Base-by-base conservation (phyloP, 305 asterid genomes). In the Fraxinus albicans region DNA sequence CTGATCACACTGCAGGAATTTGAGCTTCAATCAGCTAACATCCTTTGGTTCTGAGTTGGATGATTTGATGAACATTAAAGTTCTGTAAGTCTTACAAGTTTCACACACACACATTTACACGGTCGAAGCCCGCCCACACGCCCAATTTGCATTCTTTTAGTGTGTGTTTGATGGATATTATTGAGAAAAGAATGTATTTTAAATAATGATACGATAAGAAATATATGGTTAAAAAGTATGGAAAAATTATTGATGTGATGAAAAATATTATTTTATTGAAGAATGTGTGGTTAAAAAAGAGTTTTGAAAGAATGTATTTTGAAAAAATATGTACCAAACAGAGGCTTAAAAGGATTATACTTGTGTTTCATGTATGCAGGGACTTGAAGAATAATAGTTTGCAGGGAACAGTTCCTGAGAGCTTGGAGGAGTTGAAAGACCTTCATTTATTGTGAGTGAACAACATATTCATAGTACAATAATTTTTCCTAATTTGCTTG, bases 361-460 rank as follows among this genome's bases (percentile, higher is more conserved):
- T 23, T 50, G 38, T 35, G 31, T 72, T 80, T 88, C 85, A 42
- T 69, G 7, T 63, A 73, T 76, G 85, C 88, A 96, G 99, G 92
- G 99, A 94, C 83, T 88, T 96, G 91, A 92, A 88, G 67, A 94
- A 96, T 87, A 96, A 96, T 79, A 96, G 97, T 85, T 85, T 96
- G 87, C 90, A 85, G 72, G 99, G 99, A 86, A 76, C 77, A 77
- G 96, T 96, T 50, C 98, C 98, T 0, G 93, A 89, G 21, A 90
- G 93, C 89, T 79, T 93, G 86, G 98, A 94, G 78, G 97, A 94
- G 85, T 87, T 96, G 13, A 92, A 83, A 83, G 85, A 90, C 77
- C 99, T 96, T 81, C 97, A 91, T 84, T 86, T 94, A 40, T 81
- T 96, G 99, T 96, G 84, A 93, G 99, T 86, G 83, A 60, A 50